These are phyloP conservation scores for Arthrobotrys iridis DNA, from an alignment of 2,329 filamentous ascomycete genomes.

Conservation along the genomic window DNA sequence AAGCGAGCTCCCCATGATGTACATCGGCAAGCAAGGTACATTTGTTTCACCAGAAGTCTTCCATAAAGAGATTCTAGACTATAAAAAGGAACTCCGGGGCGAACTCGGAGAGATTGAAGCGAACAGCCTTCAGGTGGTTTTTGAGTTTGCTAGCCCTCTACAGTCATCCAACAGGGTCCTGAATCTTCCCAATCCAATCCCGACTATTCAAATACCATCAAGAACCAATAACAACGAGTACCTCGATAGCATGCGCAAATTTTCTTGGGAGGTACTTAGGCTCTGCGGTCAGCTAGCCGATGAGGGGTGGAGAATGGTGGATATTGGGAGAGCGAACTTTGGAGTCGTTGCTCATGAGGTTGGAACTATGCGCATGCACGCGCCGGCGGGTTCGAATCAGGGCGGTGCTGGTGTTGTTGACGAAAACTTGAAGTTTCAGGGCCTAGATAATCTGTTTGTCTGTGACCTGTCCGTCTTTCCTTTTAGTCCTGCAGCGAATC, in stretches of 20 bases:
- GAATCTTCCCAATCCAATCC: not conserved
- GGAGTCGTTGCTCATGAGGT: constrained; percentile 16
- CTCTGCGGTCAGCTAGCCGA: too few species aligned
- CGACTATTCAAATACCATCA: not conserved
- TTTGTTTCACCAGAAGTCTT: too few species aligned
- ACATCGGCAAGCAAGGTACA: not conserved
- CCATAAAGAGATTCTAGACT: not conserved
- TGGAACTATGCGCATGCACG: constrained; percentile 7
- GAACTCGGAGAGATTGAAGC: not conserved
- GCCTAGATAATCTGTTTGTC: not conserved
- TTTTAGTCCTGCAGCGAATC: constrained; percentile 8
- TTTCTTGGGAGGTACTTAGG: too few species aligned
- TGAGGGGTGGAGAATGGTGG: too few species aligned
- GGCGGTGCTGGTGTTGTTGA: not conserved
- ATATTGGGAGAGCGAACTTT: not conserved
- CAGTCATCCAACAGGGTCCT: constrained; percentile 4
- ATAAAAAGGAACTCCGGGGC: not conserved
- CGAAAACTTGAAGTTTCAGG: not conserved
- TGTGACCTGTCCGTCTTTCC: constrained; percentile 23
- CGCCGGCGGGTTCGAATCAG: not conserved
- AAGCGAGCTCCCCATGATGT: not conserved
- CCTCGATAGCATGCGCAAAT: not conserved
- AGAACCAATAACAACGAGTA: not conserved
- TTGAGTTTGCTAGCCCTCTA: not conserved
- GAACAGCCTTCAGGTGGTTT: not conserved